Conservation (phyloP, 2,329 filamentous ascomycete species). For the Calonectria hongkongensis region DNA sequence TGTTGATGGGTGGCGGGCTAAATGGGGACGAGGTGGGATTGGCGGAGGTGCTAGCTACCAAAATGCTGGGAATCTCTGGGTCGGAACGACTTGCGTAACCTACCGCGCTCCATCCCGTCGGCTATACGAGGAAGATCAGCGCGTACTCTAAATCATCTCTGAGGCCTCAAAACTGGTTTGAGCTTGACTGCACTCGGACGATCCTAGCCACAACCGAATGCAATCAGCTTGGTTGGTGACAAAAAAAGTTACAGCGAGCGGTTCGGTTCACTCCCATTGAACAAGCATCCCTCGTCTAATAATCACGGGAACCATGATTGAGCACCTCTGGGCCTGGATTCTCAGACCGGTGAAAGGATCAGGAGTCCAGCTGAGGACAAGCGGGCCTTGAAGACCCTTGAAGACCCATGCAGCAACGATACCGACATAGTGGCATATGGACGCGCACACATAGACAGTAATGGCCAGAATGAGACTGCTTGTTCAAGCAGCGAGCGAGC, state of each 20-base stretch:
- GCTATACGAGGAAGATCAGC: conserved; percentile 30
- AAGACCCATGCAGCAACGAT: not conserved
- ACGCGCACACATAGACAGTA: not conserved
- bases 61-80: conserved; percentile 50
- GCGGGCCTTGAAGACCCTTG: conserved; percentile 16
- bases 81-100: conserved; percentile 41
- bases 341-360: conserved; percentile 11
- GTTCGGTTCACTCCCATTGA: not conserved
- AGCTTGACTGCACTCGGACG: conserved; percentile 1
- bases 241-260: not conserved
- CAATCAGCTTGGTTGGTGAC: conserved; percentile 7
- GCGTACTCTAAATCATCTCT: conserved; percentile 11
- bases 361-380: conserved; percentile 6
- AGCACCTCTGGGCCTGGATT: conserved; percentile 15
- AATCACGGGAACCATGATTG: conserved; percentile 23
- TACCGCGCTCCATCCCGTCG: conserved; percentile 26
- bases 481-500: not conserved
- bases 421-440: not conserved
- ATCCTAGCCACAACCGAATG: conserved; percentile 3
- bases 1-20: conserved; percentile 43
- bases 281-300: conserved; percentile 32
- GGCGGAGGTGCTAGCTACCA: conserved; percentile 52
- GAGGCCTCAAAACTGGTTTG: conserved; percentile 11
- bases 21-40: conserved; percentile 41
- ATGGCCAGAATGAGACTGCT: not conserved